Percentiles rank a stretch among this genome's conserved stretches.
These are phyloP conservation scores for Pseudocercospora vitis DNA, from an alignment of 2,329 filamentous ascomycete genomes.

Conservation along the genomic window DNA sequence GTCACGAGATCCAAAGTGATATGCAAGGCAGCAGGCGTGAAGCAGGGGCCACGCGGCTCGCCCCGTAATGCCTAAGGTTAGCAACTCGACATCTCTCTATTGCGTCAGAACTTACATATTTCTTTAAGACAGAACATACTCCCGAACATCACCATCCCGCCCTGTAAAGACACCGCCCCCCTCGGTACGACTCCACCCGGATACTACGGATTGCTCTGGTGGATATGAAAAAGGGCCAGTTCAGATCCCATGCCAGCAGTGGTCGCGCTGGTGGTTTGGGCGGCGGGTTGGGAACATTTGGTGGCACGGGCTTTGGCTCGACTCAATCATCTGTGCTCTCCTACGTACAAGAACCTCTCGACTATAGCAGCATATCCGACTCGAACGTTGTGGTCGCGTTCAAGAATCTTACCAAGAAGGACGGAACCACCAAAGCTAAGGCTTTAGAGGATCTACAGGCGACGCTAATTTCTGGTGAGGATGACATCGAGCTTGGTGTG, in stretches of 20 bases:
- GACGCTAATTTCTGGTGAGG: constrained; percentile 59
- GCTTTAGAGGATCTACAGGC: constrained; percentile 80
- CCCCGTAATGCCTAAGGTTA: no score
- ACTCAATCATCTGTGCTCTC: constrained; percentile 66
- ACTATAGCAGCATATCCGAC: constrained; percentile 74
- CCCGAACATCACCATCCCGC: background rate
- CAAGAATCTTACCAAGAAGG: constrained; percentile 90
- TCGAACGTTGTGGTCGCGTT: constrained; percentile 83
- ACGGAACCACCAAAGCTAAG: constrained; percentile 86
- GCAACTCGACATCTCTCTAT: background rate
- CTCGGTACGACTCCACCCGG: background rate
- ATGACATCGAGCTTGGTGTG: constrained; percentile 73
- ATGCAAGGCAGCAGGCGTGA: no score
- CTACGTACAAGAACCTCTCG: constrained; percentile 82
- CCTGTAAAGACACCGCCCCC: background rate
- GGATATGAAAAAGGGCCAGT: constrained; percentile 59
- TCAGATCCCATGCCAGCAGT: constrained; percentile 64
- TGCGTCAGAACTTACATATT: background rate
- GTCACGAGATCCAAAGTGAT: no score
- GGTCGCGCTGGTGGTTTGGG: constrained; percentile 54
- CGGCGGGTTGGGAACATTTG: constrained; percentile 34
- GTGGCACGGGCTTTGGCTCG: constrained; percentile 46
- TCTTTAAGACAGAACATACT: no score
- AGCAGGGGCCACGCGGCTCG: no score
- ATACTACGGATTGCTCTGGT: background rate